Conservation (phyloP, 2,329 filamentous ascomycete species). For the Fusarium chlamydosporum region DNA sequence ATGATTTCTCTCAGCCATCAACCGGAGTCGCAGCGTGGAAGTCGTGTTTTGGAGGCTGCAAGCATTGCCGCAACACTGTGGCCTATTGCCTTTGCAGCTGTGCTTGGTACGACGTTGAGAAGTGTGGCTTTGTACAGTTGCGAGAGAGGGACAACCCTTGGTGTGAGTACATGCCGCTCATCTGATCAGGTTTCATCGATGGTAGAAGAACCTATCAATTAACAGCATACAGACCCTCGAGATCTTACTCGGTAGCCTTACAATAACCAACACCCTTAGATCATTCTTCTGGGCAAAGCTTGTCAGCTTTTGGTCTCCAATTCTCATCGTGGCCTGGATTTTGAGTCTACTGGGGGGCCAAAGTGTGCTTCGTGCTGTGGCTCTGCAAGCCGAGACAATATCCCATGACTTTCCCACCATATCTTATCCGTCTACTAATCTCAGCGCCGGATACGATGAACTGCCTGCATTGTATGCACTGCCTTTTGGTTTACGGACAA, state of each 20-base stretch:
- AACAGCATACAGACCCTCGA: neutral
- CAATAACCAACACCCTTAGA: neutral
- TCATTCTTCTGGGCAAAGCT: neutral
- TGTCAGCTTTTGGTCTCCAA: neutral
- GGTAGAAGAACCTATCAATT: neutral
- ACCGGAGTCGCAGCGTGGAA: neutral
- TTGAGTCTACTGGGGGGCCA: neutral
- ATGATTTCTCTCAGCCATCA: neutral
- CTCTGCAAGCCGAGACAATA: neutral
- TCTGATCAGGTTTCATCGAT: too few species aligned
- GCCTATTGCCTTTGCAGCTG: constrained; percentile 6
- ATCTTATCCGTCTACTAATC: neutral
- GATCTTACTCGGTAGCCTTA: neutral
- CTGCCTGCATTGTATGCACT: neutral
- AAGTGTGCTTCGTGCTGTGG: neutral
- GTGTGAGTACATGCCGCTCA: neutral
- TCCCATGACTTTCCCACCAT: neutral
- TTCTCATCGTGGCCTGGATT: neutral
- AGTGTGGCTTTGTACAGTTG: neutral
- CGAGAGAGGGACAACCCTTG: neutral
- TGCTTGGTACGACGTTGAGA: neutral
- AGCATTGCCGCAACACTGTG: neutral
- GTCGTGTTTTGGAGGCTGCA: neutral
- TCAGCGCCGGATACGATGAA: neutral
- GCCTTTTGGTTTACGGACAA: neutral